Percentiles rank a stretch among this genome's conserved stretches.
These are phyloP conservation scores for Tulasnella sp. DNA, from an alignment of 768 basidiomycete genomes.

Conservation along the genomic window DNA sequence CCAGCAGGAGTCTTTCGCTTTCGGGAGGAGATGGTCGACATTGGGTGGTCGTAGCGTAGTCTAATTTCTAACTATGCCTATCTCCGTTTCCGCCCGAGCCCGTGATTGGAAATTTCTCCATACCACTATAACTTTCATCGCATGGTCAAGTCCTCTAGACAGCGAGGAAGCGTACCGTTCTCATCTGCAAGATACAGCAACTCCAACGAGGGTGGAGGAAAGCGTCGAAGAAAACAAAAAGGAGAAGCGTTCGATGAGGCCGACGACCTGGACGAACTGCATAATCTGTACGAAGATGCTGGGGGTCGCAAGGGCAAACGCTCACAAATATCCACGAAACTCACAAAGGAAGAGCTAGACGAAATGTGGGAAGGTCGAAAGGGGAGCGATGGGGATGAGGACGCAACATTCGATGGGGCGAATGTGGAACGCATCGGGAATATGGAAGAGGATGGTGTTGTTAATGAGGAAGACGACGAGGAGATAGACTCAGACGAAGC, in stretches of 20 bases:
- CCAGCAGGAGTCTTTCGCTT: too few species aligned
- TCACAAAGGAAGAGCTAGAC: neutral
- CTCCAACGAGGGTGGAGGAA: neutral
- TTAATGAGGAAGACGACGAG: constrained; percentile 61
- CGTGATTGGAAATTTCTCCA: too few species aligned
- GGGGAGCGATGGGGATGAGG: neutral
- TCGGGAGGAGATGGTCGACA: too few species aligned
- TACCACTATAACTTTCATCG: too few species aligned
- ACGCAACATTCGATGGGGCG: neutral
- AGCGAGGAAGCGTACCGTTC: neutral
- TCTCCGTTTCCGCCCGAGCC: too few species aligned
- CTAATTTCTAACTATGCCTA: too few species aligned
- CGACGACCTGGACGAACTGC: neutral
- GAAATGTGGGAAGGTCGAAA: neutral
- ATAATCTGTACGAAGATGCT: neutral
- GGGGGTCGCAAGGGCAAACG: neutral
- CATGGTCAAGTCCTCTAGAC: neutral
- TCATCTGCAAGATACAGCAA: neutral
- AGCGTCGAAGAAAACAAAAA: neutral
- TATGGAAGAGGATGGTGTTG: constrained; percentile 26
- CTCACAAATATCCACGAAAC: neutral
- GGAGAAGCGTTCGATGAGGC: too few species aligned
- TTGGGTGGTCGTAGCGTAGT: too few species aligned
- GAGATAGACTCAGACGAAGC: constrained; percentile 79
- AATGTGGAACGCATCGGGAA: constrained; percentile 15